Evolutionary conservation across 2,329 filamentous ascomycete species (phyloP).

Genomic region (Drechslerella stenobrocha): DNA sequence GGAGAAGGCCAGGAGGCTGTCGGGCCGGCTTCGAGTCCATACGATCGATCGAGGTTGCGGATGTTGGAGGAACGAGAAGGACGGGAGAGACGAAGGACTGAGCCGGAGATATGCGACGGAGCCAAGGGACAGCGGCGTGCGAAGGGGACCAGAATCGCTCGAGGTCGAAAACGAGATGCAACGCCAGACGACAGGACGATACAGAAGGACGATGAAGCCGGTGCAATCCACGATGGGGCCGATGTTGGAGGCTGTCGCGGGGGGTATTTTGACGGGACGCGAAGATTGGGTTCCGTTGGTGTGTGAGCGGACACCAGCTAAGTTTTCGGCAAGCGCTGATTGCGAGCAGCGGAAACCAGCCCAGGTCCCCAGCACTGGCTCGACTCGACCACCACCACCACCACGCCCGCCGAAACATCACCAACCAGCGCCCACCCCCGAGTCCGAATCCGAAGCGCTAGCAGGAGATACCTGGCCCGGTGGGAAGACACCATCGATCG

Average conservation of each 20-base stretch:
- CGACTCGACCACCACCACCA: background rate
- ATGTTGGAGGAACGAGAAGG: background rate
- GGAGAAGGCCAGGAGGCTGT: constrained; percentile 4
- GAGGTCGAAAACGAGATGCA: constrained; percentile 19
- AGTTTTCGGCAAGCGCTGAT: constrained; percentile 47
- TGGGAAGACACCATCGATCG: constrained; percentile 3
- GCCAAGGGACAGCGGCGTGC: constrained; percentile 13
- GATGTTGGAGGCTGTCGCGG: constrained; percentile 35
- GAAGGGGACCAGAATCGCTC: constrained; percentile 14
- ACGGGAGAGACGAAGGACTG: constrained; percentile 32
- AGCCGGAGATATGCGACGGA: constrained; percentile 36
- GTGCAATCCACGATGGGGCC: constrained; percentile 26
- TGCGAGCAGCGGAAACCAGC: background rate
- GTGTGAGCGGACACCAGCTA: constrained; percentile 37
- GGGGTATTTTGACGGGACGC: constrained; percentile 41
- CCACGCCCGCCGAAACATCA: background rate
- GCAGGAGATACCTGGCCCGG: background rate
- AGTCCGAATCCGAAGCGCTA: background rate
- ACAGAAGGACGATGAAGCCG: constrained; percentile 24
- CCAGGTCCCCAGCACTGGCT: background rate
- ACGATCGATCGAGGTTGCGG: constrained; percentile 1
- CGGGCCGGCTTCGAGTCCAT: constrained; percentile 7
- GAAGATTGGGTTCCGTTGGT: constrained; percentile 39
- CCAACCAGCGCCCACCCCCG: background rate
- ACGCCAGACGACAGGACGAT: constrained; percentile 22